Conservation (phyloP, 495 filamentous ascomycete genomes). For the Cercophora samala region DNA sequence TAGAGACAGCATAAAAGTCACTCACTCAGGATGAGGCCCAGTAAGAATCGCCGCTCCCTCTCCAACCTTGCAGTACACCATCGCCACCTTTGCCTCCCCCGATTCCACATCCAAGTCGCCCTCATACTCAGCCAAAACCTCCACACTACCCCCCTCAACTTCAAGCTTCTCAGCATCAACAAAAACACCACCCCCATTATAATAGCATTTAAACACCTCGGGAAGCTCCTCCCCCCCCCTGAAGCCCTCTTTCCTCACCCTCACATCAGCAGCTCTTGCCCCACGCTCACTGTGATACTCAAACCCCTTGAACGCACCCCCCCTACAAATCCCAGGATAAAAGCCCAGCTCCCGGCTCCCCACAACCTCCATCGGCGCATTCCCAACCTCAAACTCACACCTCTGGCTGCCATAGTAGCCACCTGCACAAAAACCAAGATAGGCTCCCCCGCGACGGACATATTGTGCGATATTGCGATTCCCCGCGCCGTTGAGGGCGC, state of each 20-base stretch:
- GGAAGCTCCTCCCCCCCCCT: slow-evolving; percentile 50
- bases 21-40: slow-evolving; percentile 91
- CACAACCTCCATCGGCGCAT: slow-evolving; percentile 76
- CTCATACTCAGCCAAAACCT: slow-evolving; percentile 79
- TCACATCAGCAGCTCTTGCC: slow-evolving; percentile 67
- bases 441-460: slow-evolving; percentile 79
- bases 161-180: slow-evolving; percentile 64
- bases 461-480: slow-evolving; percentile 81
- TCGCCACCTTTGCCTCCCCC: slow-evolving; percentile 67
- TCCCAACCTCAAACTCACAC: slow-evolving; percentile 90
- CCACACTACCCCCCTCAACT: slow-evolving; percentile 56
- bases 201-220: slow-evolving; percentile 71
- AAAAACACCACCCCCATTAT: slow-evolving; percentile 96
- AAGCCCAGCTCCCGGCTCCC: slow-evolving; percentile 84
- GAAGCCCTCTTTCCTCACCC: slow-evolving; percentile 61
- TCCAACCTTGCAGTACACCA: slow-evolving; percentile 84
- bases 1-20: slow-evolving; percentile 13
- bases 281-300: slow-evolving; percentile 87
- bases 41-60: slow-evolving; percentile 79
- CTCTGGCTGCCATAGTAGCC: slow-evolving; percentile 80
- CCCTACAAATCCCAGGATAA: slow-evolving; percentile 81
- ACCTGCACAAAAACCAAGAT: slow-evolving; percentile 90
- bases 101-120: slow-evolving; percentile 73
- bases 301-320: slow-evolving; percentile 86
- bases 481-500: slow-evolving; percentile 79